Percentiles rank a stretch among this genome's conserved stretches.
Conservation (phyloP, 305 asterid genomes). For the Euphrasia arctica region DNA sequence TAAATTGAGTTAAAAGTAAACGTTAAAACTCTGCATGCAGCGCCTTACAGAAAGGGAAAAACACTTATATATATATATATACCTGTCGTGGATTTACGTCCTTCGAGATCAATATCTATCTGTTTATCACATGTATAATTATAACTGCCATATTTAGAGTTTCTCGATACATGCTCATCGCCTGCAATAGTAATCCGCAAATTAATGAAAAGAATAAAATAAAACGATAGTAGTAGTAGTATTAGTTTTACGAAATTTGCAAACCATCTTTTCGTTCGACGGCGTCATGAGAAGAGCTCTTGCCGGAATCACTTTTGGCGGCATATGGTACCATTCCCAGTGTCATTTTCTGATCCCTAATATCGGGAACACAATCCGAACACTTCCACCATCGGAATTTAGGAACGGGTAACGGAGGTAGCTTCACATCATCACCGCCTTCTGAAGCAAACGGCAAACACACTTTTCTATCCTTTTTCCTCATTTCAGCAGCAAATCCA, state of each 20-base stretch:
- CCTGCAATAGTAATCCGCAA: slow-evolving; percentile 26
- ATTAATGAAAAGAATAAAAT: background rate
- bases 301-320: slow-evolving; percentile 29
- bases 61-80: background rate
- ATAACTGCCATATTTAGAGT: slow-evolving; percentile 12
- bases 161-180: slow-evolving; percentile 21
- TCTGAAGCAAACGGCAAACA: slow-evolving; percentile 44
- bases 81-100: slow-evolving; percentile 30
- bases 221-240: too few species aligned
- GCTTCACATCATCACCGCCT: slow-evolving; percentile 25
- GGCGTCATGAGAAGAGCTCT: slow-evolving; percentile 22
- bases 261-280: slow-evolving; percentile 16
- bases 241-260: background rate
- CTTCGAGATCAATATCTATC: slow-evolving; percentile 15
- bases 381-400: slow-evolving; percentile 59
- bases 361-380: slow-evolving; percentile 35
- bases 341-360: slow-evolving; percentile 22
- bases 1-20: too few species aligned
- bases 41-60: background rate
- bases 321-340: slow-evolving; percentile 23
- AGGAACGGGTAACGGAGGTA: slow-evolving; percentile 49
- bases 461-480: slow-evolving; percentile 36
- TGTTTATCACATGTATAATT: slow-evolving; percentile 18
- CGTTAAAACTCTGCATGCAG: background rate
- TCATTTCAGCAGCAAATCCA: slow-evolving; percentile 58